Base-by-base conservation (phyloP, 306 rosid species). In the Spatholobus suberectus region DNA sequence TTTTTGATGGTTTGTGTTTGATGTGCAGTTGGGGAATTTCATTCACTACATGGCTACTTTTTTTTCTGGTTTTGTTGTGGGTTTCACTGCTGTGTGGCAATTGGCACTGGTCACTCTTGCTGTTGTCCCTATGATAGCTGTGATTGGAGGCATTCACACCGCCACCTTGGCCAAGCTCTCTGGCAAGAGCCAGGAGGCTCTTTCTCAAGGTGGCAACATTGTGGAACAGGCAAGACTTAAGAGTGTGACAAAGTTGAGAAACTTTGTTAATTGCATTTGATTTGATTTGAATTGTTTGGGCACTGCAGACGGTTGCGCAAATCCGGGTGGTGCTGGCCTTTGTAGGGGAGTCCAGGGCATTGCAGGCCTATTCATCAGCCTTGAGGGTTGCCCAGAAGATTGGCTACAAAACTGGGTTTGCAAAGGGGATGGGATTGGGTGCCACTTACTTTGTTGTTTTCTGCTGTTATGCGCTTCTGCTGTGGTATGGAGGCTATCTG, bases 1-100 rank as follows among this genome's bases (percentile, higher is more conserved):
- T n/a, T 8, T 66, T 75, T 29, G 15, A 55, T 80, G 21, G 0
- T 69, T 68, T 44, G 10, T 83, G 57, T 2, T 79, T 55, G 73
- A n/a, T 86, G 73, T 74, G 95, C 92, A 96, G 99, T 82, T 96
- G 86, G 99, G 99, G 12, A 96, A 96, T 85, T 96, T 96, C 82
- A 85, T 93, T 79, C 99, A 96, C 88, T 96, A 96, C 79, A 93
- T 96, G 98, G 99, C 98, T 6, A 96, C 99, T 1, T 96, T 96
- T 84, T 98, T 96, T 63, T 92, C 99, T 71, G 99, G 99, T 23
- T 96, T 96, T 71, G 90, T 90, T 65, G 99, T 96, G 82, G 99
- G 99, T 51, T 96, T 96, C 85, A 93, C 96, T 71, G 99, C 99
- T 11, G 98, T 91, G 61, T 96, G 99, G 99, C 99, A 96, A 91